Base-by-base conservation (phyloP, 2,329 filamentous ascomycete genomes). In the Scopulariopsis brevicaulis region DNA sequence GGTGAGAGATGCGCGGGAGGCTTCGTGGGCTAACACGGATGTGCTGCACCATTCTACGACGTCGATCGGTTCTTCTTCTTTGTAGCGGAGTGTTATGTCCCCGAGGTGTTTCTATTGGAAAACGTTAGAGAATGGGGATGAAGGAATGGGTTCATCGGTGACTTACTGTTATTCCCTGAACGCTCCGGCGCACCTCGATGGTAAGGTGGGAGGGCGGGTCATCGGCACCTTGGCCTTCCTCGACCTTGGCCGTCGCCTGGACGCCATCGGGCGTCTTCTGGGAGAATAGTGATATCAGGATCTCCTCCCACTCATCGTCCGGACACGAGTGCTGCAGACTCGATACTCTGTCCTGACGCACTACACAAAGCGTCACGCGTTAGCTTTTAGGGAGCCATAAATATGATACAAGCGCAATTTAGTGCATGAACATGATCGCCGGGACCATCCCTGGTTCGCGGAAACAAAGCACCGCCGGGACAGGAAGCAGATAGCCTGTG, bases 21-120 rank as follows among this genome's bases (percentile, higher is more conserved):
- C 70, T 22, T 69, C 66, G 54, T 79, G 74, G 20, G 76, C 73
- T 58, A 78, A 71, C 11, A 81, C 76, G 5, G 84, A 81, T 22
- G 75, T 73, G 50, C 78, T 79, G 60, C 85, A 87, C 88, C 88
- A 92, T 58, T 87, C 82, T 61, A 87, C 86, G 4, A 85, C 73
- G 58, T 83, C 79, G 61, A 89, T 78, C 61, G 80, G 79, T 60
- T 83, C 79, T 51, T 81, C 77, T 37, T 77, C 75, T 59, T 81
- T 76, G 62, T 78, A 73, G 43, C 73, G 70, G 3, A 91, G 72
- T 4, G 75, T 73, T 60, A 92, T 77, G 24, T 79, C 72, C 37
- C 88, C 89, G n/a, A 90, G 77, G 32, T 77, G 82, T 84, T 87
- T 84, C 84, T 87, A 62, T 57, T n/a, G 22, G 46, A 6, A 48